Evolutionary conservation across 1,284 basidiomycete genomes (phyloP).

Genomic region (Rhodotorula glutinis): DNA sequence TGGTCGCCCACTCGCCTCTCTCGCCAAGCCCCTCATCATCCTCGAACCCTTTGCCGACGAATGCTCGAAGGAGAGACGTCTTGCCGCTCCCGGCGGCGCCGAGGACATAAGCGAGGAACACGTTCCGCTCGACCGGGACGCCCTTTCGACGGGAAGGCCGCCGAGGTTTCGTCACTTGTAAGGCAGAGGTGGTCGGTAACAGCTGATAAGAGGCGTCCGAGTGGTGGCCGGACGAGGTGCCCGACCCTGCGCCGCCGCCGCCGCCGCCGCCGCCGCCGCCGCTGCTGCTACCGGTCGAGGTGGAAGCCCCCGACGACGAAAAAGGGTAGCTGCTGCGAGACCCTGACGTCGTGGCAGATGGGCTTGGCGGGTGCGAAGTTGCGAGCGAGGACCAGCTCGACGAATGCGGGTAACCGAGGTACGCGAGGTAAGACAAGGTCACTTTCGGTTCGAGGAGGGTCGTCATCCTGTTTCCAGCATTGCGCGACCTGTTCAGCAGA

Average conservation of each 20-base stretch:
- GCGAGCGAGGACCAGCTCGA: constrained; percentile 55
- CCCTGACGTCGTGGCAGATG: not conserved
- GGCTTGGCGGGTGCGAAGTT: constrained; percentile 43
- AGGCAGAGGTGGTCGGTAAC: constrained; percentile 61
- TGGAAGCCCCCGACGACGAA: constrained; percentile 63
- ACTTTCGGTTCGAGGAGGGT: constrained; percentile 88
- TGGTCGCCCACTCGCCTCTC: constrained; percentile 15
- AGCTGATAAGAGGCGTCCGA: constrained; percentile 49
- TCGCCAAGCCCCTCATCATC: constrained; percentile 34
- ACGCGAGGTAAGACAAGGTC: constrained; percentile 92
- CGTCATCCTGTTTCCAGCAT: constrained; percentile 68
- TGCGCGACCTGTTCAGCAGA: too few relatives aligned
- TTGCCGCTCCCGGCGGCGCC: constrained; percentile 96
- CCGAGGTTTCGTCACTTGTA: constrained; percentile 75
- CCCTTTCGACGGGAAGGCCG: constrained; percentile 11
- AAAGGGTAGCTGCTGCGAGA: constrained; percentile 86
- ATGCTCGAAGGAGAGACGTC: constrained; percentile 77
- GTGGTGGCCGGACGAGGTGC: constrained; percentile 54
- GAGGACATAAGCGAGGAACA: constrained; percentile 72
- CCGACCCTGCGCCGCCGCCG: constrained; percentile 52
- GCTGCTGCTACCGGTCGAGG: constrained; percentile 87
- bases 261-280: not conserved
- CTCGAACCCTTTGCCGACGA: constrained; percentile 71
- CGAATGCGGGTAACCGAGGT: constrained; percentile 76
- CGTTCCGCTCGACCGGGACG: constrained; percentile 69